Conservation (phyloP, 805 yeast species). For the Candida cerambycidarum region DNA sequence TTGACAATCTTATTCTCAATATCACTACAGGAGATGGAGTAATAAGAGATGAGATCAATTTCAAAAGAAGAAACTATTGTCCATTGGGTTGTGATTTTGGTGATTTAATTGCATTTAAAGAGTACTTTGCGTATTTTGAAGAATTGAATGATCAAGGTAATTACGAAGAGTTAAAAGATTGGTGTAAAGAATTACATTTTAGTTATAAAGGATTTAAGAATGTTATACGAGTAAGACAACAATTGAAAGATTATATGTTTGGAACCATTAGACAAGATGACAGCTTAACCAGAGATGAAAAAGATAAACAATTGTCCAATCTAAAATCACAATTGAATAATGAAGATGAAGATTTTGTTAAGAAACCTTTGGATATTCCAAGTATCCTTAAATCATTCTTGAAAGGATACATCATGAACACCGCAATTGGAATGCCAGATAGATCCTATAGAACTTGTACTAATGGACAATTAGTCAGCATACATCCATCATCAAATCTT, state of each 20-base stretch:
- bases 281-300: constrained; percentile 24
- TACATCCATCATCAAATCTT: constrained; percentile 87
- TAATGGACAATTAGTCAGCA: constrained; percentile 79
- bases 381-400: constrained; percentile 74
- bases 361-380: constrained; percentile 49
- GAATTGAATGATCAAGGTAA: constrained; percentile 25
- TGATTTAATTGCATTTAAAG: constrained; percentile 80
- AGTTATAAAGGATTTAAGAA: constrained; percentile 79
- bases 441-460: constrained; percentile 84
- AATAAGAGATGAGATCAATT: constrained; percentile 79
- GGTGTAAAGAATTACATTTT: constrained; percentile 81
- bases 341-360: constrained; percentile 20
- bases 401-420: constrained; percentile 78
- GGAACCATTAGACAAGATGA: constrained; percentile 46
- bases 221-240: constrained; percentile 72
- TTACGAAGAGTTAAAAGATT: constrained; percentile 59
- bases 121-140: constrained; percentile 59
- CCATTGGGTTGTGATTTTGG: constrained; percentile 74
- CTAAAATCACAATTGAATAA: constrained; percentile 27
- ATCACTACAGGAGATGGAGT: constrained; percentile 64
- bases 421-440: constrained; percentile 95
- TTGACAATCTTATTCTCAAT: constrained; percentile 79
- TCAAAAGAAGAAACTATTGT: constrained; percentile 65
- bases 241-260: constrained; percentile 68
- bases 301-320: constrained; percentile 24